Conservation (phyloP, 225 moss, liverwort and hornwort genomes). For the Pleurozium schreberi region DNA sequence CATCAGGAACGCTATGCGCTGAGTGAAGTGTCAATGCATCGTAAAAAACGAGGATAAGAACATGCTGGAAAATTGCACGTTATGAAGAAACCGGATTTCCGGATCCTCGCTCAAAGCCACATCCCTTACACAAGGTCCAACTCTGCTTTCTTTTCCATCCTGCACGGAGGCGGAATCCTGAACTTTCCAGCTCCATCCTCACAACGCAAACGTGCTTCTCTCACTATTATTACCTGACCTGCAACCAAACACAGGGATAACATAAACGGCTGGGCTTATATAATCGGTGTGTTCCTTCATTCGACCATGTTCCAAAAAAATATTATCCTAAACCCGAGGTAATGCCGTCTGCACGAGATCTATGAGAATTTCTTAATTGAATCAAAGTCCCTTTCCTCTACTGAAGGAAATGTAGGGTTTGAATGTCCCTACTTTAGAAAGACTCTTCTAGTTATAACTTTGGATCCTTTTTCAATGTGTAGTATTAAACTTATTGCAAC, state of each 20-base stretch:
- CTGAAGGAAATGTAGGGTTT: too few relatives aligned
- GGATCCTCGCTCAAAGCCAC: background rate
- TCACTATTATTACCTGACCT: background rate
- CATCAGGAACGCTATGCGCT: background rate
- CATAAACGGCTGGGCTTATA: background rate
- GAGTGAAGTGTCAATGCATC: background rate
- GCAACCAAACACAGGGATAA: background rate
- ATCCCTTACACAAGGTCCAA: background rate
- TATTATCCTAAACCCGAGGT: background rate
- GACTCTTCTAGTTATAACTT: too few relatives aligned
- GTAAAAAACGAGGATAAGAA: background rate
- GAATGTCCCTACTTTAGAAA: too few relatives aligned
- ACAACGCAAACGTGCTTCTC: background rate
- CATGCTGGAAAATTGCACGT: background rate
- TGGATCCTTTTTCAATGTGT: too few relatives aligned
- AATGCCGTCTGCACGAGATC: background rate
- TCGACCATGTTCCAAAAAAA: background rate
- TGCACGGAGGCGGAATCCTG: background rate
- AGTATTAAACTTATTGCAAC: too few relatives aligned
- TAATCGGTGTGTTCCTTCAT: background rate
- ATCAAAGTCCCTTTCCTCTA: too few relatives aligned
- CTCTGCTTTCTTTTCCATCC: background rate
- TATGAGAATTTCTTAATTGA: too few relatives aligned
- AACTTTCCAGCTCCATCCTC: slow-evolving; percentile 14
- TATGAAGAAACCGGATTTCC: background rate